Conservation (phyloP, 1,139 yeast genomes). For the Suhomyces yuchorum region DNA sequence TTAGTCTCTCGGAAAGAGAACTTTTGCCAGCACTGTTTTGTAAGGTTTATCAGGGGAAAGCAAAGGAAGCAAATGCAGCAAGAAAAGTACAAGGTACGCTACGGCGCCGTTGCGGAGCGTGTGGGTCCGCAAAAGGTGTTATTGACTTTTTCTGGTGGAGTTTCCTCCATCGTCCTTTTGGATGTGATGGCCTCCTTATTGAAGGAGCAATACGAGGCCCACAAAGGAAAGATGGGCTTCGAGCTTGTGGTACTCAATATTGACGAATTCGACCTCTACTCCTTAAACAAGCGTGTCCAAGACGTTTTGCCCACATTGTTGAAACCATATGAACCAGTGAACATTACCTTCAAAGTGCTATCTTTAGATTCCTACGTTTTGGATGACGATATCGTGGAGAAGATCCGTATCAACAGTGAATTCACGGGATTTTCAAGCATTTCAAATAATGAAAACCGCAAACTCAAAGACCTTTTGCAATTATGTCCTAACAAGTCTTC, state of each 20-base stretch:
- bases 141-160: constrained; percentile 66
- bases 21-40: constrained; percentile 72
- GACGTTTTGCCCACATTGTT: constrained; percentile 25
- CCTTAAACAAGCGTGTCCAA: constrained; percentile 21
- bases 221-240: constrained; percentile 72
- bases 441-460: constrained; percentile 11
- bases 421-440: constrained; percentile 27
- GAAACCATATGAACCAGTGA: constrained; percentile 25
- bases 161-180: constrained; percentile 64
- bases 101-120: constrained; percentile 35
- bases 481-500: constrained; percentile 56
- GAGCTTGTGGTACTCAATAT: constrained; percentile 57
- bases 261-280: constrained; percentile 36
- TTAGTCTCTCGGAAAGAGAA: constrained; percentile 66
- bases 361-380: constrained; percentile 40
- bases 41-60: constrained; percentile 71
- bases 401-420: constrained; percentile 30
- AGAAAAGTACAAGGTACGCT: constrained; percentile 72
- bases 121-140: constrained; percentile 47
- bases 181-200: constrained; percentile 66
- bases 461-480: constrained; percentile 30
- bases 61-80: constrained; percentile 75
- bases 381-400: constrained; percentile 27
- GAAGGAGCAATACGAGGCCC: constrained; percentile 59
- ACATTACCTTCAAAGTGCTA: constrained; percentile 39